Percentiles rank a stretch among this genome's conserved stretches.
These are phyloP conservation scores for Cercospora citrullina DNA, from an alignment of 2,329 filamentous ascomycete species.

Conservation along the genomic window DNA sequence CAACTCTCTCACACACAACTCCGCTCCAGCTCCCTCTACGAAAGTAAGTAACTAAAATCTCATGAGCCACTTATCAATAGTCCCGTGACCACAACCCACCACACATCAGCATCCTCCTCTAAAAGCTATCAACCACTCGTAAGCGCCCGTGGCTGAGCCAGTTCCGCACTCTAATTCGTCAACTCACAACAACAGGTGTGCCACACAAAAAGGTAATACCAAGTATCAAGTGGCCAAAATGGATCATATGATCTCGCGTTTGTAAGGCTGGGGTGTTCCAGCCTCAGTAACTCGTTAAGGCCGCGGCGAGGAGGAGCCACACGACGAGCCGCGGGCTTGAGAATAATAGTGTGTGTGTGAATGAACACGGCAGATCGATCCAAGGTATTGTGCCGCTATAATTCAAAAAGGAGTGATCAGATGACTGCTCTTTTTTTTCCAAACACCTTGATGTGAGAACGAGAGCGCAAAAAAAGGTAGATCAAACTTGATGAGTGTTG, in stretches of 20 bases:
- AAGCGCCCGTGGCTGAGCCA: conserved; percentile 1
- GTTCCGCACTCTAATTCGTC: background rate
- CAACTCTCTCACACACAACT: background rate
- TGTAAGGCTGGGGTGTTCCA: background rate
- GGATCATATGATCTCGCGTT: background rate
- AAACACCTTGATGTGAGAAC: too few species aligned
- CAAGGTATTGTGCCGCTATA: background rate
- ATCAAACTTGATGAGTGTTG: too few species aligned
- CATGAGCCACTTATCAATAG: too few species aligned
- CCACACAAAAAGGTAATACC: background rate
- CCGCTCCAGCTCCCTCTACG: background rate
- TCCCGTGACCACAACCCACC: background rate
- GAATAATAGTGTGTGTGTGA: background rate
- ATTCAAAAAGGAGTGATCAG: too few species aligned
- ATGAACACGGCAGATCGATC: background rate
- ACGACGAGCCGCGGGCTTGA: too few species aligned
- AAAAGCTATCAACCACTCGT: background rate
- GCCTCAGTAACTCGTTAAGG: too few species aligned
- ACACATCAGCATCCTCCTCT: background rate
- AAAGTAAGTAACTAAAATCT: background rate
- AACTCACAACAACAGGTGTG: background rate
- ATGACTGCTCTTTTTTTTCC: too few species aligned
- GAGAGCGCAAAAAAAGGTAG: too few species aligned
- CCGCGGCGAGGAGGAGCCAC: too few species aligned
- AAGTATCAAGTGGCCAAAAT: background rate